These are phyloP conservation scores for Pythium oligandrum DNA, from an alignment of 352 stramenopile species.

Conservation along the genomic window DNA sequence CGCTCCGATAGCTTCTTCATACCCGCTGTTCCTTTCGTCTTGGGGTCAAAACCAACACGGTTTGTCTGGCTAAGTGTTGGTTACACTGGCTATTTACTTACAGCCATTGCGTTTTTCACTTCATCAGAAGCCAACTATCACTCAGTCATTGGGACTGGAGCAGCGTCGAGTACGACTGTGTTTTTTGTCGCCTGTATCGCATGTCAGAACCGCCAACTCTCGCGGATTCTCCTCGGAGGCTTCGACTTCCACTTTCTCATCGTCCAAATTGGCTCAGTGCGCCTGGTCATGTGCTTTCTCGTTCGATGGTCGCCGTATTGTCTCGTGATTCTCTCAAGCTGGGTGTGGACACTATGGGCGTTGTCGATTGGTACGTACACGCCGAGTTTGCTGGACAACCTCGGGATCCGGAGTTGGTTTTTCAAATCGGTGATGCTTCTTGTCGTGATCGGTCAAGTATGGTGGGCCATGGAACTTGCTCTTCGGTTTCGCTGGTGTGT, in stretches of 20 bases:
- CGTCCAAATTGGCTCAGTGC: background rate
- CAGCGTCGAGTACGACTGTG: too few relatives aligned
- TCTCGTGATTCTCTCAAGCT: background rate
- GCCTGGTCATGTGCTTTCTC: background rate
- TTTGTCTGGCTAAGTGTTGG: too few relatives aligned
- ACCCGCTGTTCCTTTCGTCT: too few relatives aligned
- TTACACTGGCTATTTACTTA: too few relatives aligned
- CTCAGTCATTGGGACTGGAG: too few relatives aligned
- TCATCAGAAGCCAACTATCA: too few relatives aligned
- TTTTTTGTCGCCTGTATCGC: too few relatives aligned
- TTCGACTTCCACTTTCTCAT: constrained; percentile 7
- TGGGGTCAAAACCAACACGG: too few relatives aligned
- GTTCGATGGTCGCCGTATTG: background rate
- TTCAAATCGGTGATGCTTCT: background rate
- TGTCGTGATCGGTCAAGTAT: background rate
- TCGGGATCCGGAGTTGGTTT: background rate
- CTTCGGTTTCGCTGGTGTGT: background rate
- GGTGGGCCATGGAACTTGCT: background rate
- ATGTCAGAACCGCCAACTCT: too few relatives aligned
- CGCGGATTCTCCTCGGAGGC: too few relatives aligned
- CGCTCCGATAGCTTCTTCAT: too few relatives aligned
- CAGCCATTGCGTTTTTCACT: too few relatives aligned
- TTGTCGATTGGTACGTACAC: constrained; percentile 5
- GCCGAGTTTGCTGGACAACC: background rate
- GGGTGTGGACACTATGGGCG: constrained; percentile 2